Base-by-base conservation (phyloP, 2,329 filamentous ascomycete genomes). In the Colletotrichum sp. region DNA sequence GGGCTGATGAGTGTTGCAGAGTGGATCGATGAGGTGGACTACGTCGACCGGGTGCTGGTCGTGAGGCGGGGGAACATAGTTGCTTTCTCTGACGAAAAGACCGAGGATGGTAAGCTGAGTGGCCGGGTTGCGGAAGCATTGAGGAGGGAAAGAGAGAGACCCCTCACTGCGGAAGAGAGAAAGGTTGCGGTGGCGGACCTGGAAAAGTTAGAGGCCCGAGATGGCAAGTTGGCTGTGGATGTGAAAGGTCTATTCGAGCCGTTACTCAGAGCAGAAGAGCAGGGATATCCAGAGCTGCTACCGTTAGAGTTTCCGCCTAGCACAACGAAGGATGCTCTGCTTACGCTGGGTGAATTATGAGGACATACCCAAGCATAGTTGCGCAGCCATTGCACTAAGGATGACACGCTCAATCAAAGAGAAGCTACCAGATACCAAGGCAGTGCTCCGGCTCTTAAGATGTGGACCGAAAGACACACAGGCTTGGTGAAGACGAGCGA, bases 361-460 rank as follows among this genome's bases (percentile, higher is more conserved):
- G 43, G 43, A 21, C n/a, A 5, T 3, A 51, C 13, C 1, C 11
- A n/a, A 3, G n/a, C n/a, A 51, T 21, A 8, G n/a, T 21, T 21
- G 1, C 2, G 43, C n/a, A 51, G n/a, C n/a, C 31, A 33, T 3
- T 92, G 90, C 89, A 92, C 94, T 95, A 96, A 96, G 94, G 94
- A 96, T 96, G 94, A 96, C 93, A 95, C 93, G 92, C 92, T 93
- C 88, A 91, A 92, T 91, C 91, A 93, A 93, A 93, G 92, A 93
- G 92, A 92, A 15, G 33, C 33, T 34, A 27, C 24, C 38, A n/a
- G 38, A 43, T 47, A 47, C n/a, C 43, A 47, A 13, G 43, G 43
- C n/a, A n/a, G 2, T 47, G 12, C n/a, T 3, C 2, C n/a, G 1
- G 43, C 12, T 51, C 11, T 8, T 12, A 8, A 51, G 43, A 51